phyloP scores from a whole-genome alignment of 2,329 filamentous ascomycete species.

The Magnaporthiopsis incrustans region DNA sequence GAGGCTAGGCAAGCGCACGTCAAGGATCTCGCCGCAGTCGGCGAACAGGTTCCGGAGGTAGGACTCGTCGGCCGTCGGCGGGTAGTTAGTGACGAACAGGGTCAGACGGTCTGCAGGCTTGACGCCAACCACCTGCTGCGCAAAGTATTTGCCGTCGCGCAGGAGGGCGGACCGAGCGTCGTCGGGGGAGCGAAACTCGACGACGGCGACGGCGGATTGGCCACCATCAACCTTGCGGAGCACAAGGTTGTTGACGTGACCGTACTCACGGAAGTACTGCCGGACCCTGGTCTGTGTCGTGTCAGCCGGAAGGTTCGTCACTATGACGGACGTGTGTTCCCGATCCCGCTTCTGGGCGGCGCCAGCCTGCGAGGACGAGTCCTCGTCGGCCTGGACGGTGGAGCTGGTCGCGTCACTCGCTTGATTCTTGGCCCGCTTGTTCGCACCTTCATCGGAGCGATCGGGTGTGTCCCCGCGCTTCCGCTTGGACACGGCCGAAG shows the following conservation, averaged over 20 bases:
- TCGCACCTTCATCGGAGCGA: conserved; percentile 40
- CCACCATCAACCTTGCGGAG: conserved; percentile 54
- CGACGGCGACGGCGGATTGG: conserved; percentile 60
- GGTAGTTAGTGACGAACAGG: conserved; percentile 86
- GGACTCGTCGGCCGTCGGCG: conserved; percentile 62
- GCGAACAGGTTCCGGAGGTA: conserved; percentile 63
- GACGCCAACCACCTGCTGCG: conserved; percentile 65
- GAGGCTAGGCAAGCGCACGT: conserved; percentile 82
- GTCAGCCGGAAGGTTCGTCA: conserved; percentile 65
- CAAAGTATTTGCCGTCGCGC: conserved; percentile 72
- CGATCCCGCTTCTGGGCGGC: conserved; percentile 65
- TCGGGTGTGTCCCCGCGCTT: conserved; percentile 63
- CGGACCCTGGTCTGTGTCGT: conserved; percentile 65
- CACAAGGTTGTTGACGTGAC: conserved; percentile 70
- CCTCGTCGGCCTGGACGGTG: conserved; percentile 17
- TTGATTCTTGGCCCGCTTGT: conserved; percentile 59
- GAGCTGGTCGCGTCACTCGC: conserved; percentile 22
- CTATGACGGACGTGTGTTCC: conserved; percentile 79
- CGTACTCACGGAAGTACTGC: conserved; percentile 89
- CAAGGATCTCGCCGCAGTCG: conserved; percentile 72
- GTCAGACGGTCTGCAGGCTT: conserved; percentile 69
- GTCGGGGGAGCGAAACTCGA: conserved; percentile 77
- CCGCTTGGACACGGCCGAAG: conserved; percentile 49
- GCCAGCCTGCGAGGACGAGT: neutral
- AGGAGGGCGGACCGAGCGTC: conserved; percentile 77